Evolutionary conservation across 164 flowering plant genomes (phyloP).

Genomic region (Cinnamomum chago): DNA sequence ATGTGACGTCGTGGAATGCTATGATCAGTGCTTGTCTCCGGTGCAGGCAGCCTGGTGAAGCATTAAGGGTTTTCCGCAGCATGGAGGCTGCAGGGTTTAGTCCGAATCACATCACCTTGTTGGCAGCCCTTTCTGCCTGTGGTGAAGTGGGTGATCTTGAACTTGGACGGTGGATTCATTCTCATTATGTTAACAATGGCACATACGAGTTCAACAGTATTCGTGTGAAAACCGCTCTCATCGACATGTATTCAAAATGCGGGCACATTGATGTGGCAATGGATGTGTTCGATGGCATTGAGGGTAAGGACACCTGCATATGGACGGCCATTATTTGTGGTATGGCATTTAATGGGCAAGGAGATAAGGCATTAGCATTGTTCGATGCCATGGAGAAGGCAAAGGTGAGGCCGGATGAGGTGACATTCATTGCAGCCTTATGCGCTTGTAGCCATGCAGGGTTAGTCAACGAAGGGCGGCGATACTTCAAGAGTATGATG

Average conservation of each 20-base stretch:
- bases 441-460: slow-evolving; percentile 55
- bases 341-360: slow-evolving; percentile 38
- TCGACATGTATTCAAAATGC: slow-evolving; percentile 63
- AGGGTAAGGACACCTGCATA: slow-evolving; percentile 35
- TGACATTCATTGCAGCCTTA: slow-evolving; percentile 36
- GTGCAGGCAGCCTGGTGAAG: slow-evolving; percentile 31
- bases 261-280: slow-evolving; percentile 42
- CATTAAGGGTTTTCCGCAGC: slow-evolving; percentile 37
- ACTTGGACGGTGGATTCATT: slow-evolving; percentile 53
- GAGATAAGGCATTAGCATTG: slow-evolving; percentile 39
- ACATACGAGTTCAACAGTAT: slow-evolving; percentile 51
- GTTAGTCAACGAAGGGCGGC: slow-evolving; percentile 30
- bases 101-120: slow-evolving; percentile 54
- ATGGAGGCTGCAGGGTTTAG: slow-evolving; percentile 42
- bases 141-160: slow-evolving; percentile 41
- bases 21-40: slow-evolving; percentile 36
- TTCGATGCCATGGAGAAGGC: slow-evolving; percentile 40
- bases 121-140: slow-evolving; percentile 47
- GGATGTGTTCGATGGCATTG: slow-evolving; percentile 36
- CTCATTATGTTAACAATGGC: slow-evolving; percentile 27
- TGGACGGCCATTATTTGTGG: slow-evolving; percentile 57
- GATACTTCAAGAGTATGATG: slow-evolving; percentile 30
- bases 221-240: slow-evolving; percentile 53
- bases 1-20: slow-evolving; percentile 58
- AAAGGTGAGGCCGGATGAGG: slow-evolving; percentile 38